phyloP scores from a whole-genome alignment of 1,284 basidiomycete genomes.

The Ganoderma lingzhi region DNA sequence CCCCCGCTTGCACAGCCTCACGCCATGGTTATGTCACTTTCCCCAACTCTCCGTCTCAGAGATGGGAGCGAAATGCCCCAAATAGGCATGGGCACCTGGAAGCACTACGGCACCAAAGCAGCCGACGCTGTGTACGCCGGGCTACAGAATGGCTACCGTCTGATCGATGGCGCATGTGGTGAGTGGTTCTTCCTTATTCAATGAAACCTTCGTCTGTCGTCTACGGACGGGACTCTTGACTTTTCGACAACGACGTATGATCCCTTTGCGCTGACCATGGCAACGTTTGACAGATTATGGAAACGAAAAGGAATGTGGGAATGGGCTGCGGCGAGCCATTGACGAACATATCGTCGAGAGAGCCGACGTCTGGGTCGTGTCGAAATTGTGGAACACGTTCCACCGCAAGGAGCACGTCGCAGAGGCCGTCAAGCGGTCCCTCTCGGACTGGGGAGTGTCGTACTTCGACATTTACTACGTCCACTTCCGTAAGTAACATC shows the following conservation, averaged over 20 bases:
- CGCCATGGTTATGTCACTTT: constrained; percentile 13
- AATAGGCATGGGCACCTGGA: constrained; percentile 40
- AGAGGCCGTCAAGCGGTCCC: constrained; percentile 34
- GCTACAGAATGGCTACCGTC: constrained; percentile 51
- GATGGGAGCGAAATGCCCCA: constrained; percentile 34
- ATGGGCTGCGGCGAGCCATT: constrained; percentile 48
- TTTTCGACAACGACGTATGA: too few relatives aligned
- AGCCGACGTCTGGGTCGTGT: constrained; percentile 47
- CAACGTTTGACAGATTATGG: constrained; percentile 41
- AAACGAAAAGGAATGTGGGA: constrained; percentile 50
- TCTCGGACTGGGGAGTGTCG: constrained; percentile 39
- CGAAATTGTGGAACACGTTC: constrained; percentile 41
- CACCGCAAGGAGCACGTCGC: constrained; percentile 36
- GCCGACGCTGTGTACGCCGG: constrained; percentile 49
- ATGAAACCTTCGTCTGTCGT: neutral
- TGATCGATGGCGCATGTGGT: constrained; percentile 49
- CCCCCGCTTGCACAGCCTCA: constrained; percentile 2
- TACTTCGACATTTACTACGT: constrained; percentile 40
- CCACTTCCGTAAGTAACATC: constrained; percentile 36
- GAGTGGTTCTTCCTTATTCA: constrained; percentile 1
- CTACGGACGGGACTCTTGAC: too few relatives aligned
- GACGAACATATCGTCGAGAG: constrained; percentile 49
- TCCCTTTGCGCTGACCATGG: neutral
- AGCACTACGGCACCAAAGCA: constrained; percentile 35
- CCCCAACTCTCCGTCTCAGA: constrained; percentile 24